These are phyloP conservation scores for Erysimum cheiranthoides DNA, from an alignment of 345 rosid species.

Conservation along the genomic window DNA sequence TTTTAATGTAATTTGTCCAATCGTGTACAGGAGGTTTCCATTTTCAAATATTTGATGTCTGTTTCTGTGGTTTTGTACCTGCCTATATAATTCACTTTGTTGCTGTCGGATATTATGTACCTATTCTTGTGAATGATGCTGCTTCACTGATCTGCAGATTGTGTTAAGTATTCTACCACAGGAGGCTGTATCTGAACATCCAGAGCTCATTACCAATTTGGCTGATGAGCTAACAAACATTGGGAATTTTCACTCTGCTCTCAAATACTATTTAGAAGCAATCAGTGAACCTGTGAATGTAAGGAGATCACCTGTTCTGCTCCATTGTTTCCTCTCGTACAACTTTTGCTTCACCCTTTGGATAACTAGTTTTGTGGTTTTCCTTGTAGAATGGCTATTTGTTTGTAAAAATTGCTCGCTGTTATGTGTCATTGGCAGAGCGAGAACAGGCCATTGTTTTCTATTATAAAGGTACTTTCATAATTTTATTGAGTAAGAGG, in stretches of 20 bases:
- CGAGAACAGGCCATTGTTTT: constrained; percentile 65
- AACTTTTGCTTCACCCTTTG: constrained; percentile 23
- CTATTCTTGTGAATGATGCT: constrained; percentile 30
- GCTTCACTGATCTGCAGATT: constrained; percentile 52
- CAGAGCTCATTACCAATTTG: constrained; percentile 58
- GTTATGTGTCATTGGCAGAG: constrained; percentile 64
- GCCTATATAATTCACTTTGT: background rate
- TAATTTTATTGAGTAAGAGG: constrained; percentile 19
- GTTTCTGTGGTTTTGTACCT: constrained; percentile 17
- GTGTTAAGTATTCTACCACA: constrained; percentile 52
- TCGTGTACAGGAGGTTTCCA: background rate
- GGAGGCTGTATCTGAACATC: constrained; percentile 51
- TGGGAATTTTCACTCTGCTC: constrained; percentile 61
- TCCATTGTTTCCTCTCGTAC: constrained; percentile 24
- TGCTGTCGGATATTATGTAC: constrained; percentile 12
- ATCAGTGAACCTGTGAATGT: constrained; percentile 56
- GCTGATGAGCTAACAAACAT: constrained; percentile 73
- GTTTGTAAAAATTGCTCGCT: constrained; percentile 71
- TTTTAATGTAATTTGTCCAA: background rate
- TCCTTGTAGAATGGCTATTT: constrained; percentile 49
- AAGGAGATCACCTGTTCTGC: constrained; percentile 47
- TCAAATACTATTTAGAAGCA: constrained; percentile 79
- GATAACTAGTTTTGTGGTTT: constrained; percentile 33
- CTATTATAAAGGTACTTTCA: constrained; percentile 67
- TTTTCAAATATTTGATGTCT: background rate